Evolutionary conservation across 176 grass and related monocot genomes (phyloP), one percentile per base, ranked within the genome.

Genomic region (Aechmea fasciata): DNA sequence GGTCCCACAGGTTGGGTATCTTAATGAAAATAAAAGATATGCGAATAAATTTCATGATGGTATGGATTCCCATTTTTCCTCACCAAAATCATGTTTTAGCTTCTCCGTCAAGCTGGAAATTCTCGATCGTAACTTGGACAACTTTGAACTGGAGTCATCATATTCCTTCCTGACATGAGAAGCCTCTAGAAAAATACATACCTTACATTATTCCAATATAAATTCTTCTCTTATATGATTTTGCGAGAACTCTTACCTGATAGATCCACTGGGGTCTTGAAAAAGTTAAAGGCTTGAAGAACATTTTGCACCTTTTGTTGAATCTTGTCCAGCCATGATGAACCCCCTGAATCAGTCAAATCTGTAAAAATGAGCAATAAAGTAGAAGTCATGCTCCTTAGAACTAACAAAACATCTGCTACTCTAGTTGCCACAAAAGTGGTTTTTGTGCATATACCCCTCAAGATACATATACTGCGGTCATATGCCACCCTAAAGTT

Each of bases 251-350:
- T 57, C 25, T 51, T 81, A 93, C 94, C 94, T 75, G 94, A 90
- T 67, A 99, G 69, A 82, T 99, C 82, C 49, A 99, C 84, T 68
- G 94, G 90, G 78, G 81, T 83, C 63, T 86, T 90, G 69, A 99
- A 99, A 79, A 99, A 82, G 73, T 90, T 88, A 67, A 93, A 99
- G 63, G 83, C 79, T 85, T 86, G 84, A 65, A 99, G 64, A 85
- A 93, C 84, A 90, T 77, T 80, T 48, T 93, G 87, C 64, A 93
- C 87, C 11, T 83, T 90, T 73, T 84, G 84, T 57, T 90, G 86
- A 84, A 99, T 93, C 71, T 93, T 99, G 49, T 86, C 94, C 68
- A 99, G 48, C 94, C 82, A 99, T n/a, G 93, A 87, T 70, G 72
- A 12, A 65, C 85, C 49, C 50, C 53, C 84, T 7, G 74, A 72